Evolutionary conservation across 441 rosid species (phyloP), one percentile per base, ranked within the genome.

Genomic region (Theobroma grandiflorum): DNA sequence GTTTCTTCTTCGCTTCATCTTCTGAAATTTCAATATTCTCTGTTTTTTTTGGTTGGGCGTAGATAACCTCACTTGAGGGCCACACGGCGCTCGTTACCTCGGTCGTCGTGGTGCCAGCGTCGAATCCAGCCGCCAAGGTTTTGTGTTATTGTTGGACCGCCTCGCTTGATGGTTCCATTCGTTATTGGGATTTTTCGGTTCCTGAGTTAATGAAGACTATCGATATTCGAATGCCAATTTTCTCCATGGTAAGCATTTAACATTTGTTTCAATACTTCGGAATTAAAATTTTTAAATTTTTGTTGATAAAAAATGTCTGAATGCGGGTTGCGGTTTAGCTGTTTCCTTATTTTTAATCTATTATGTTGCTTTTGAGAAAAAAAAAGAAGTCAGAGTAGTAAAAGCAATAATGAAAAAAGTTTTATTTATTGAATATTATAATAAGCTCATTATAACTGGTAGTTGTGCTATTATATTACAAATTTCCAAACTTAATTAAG

Each of bases 81-180:
- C 99, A 97, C 79, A 85, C 88, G 80, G 94, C 94, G 65, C 89
- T 78, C 3, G 98, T 97, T 6, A 93, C 98, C 50, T 66, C 95
- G 55, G 90, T 97, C 9, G 65, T 93, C 16, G 98, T 95, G 74
- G 95, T 85, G 26, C 98, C 99, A 31, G 92, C 92, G 1, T 79
- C 91, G 10, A 82, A 64, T 77, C 86, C 92, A 18, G 91, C 91
- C 2, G 86, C 83, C 38, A 90, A 88, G 45, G 72, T 89, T 63
- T 79, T 97, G 75, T 89, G 89, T 55, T 92, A 87, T 78, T 97
- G 99, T 78, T 97, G 99, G 99, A 97, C 99, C 35, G 91, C 98
- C 6, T 94, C 99, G 22, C 90, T 94, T 4, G 99, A 97, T 83
- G 98, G 99, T 31, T 93, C 94, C 4, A 88, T 97, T 77, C 90